Evolutionary conservation across 2,329 filamentous ascomycete genomes (phyloP), one percentile per base, ranked within the genome.

Genomic region (Escovopsis sp.): DNA sequence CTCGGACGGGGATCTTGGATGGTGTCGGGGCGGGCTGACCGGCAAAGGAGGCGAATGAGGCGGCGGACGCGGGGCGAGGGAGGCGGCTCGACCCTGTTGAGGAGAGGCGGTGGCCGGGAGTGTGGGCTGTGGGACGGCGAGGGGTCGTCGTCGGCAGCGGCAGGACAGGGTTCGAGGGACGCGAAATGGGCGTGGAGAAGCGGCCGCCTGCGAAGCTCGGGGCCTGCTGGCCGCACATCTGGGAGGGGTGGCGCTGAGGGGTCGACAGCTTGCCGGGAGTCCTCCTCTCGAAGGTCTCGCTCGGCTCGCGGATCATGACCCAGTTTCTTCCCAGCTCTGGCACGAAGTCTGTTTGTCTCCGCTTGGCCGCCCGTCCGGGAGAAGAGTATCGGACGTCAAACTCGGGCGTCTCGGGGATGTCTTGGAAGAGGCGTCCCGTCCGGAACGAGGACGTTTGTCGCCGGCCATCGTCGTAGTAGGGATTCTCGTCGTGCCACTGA

Each of bases 261-360:
- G n/a, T 37, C 6, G 44, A 39, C 28, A 48, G 45, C 31, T 50
- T 47, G 18, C 48, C 49, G 11, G 47, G 46, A 31, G 48, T 39
- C 41, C 35, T 53, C 37, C 41, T 16, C 43, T 46, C 40, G 6
- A 26, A 9, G 9, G 40, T 36, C 26, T 42, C 40, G 21, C 42
- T 43, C 14, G 51, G 52, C 31, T 66, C 65, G 37, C 61, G 60
- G 18, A 86, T 72, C 42, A 86, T 64, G 19, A 86, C 76, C 80
- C 80, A 86, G 55, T 76, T 81, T 37, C 66, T 69, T 21, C 70
- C 63, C 5, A 81, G 59, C 30, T 78, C 72, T 41, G 73, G 67
- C 14, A 62, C 58, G 2, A 60, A 51, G 35, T 61, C 56, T n/a
- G 68, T 62, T 40, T 74, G 70, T 30, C 70, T 60, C 29, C 70